Evolutionary conservation across 2,329 filamentous ascomycete species (phyloP), one percentile per base, ranked within the genome.

Genomic region (Rugonectria rugulosa): DNA sequence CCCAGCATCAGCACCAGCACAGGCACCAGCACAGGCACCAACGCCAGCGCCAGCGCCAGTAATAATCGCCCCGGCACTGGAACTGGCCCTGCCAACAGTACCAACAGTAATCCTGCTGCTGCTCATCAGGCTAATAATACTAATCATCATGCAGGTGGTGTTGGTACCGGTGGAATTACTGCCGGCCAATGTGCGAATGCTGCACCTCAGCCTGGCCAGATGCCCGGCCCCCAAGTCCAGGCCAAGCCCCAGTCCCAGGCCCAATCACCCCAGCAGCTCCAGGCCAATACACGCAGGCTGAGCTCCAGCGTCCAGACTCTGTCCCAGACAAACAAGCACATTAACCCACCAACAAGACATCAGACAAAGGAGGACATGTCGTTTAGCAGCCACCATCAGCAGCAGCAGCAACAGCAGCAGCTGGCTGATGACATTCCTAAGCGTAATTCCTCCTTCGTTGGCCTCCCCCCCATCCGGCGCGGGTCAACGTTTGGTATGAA

Each of bases 391-490:
- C 31, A 23, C 19, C 38, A 54, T 34, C 44, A 42, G 17, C 46
- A 44, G 46, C 19, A 36, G 32, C 29, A 7, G 9, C 27, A 31
- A n/a, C 27, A 4, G 27, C 3, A 4, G 27, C 27, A 40, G 37
- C 20, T 21, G 20, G 37, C 37, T 40, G 37, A 40, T 26, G 65
- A 67, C 41, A 62, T 62, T n/a, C 72, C 76, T 29, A 71, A 76
- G 32, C 75, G 79, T 26, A 72, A 77, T 10, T 74, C 79, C 2
- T 84, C 82, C 1, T 87, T 87, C 59, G 73, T 80, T 19, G 82
- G 82, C 1, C 69, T 88, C 31, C 85, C 85, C 3, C 83, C 82
- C 2, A 85, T 88, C 54, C 78, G 83, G 40, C 77, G 83, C 26
- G 79, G 77, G 12, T 87, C 85, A 14, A 83, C 81, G 4, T 83